These are phyloP conservation scores for Paraphaeosphaeria sporulosa DNA, from an alignment of 2,329 filamentous ascomycete species.

Conservation along the genomic window DNA sequence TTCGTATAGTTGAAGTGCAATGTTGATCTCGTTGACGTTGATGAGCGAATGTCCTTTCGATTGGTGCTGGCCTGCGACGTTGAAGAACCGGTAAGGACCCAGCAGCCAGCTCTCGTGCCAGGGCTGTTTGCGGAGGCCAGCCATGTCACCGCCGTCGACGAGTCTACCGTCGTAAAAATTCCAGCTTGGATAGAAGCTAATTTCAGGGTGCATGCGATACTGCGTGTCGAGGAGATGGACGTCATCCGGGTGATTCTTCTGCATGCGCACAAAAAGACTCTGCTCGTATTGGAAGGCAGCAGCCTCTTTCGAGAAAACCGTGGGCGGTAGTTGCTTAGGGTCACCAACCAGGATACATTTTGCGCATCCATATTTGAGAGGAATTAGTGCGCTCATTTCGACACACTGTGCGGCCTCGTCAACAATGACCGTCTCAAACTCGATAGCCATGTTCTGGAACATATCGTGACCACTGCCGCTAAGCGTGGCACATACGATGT, in stretches of 20 bases:
- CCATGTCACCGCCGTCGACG: conserved; percentile 86
- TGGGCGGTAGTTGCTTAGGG: conserved; percentile 95
- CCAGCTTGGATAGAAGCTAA: conserved; percentile 86
- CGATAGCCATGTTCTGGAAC: conserved; percentile 91
- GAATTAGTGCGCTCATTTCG: conserved; percentile 93
- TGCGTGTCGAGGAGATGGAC: conserved; percentile 96
- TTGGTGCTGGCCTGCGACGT: conserved; percentile 87
- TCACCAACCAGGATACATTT: conserved; percentile 98
- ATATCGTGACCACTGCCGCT: conserved; percentile 97
- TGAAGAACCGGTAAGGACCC: conserved; percentile 95
- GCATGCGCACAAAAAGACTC: conserved; percentile 98
- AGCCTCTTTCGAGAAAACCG: conserved; percentile 92
- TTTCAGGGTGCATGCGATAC: conserved; percentile 99
- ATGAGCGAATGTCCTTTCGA: conserved; percentile 86
- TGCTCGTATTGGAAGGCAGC: conserved; percentile 95
- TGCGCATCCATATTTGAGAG: conserved; percentile 94
- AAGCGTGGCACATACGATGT: conserved; percentile 93
- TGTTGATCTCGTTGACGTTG: conserved; percentile 85
- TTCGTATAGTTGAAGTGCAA: conserved; percentile 85
- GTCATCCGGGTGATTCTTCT: conserved; percentile 84
- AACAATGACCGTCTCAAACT: conserved; percentile 98
- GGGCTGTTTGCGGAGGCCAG: conserved; percentile 73
- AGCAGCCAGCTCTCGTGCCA: conserved; percentile 88
- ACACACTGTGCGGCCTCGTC: conserved; percentile 99
- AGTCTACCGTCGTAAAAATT: conserved; percentile 93